Evolutionary conservation across 2,329 filamentous ascomycete genomes (phyloP).

Genomic region (Fusarium sp.): DNA sequence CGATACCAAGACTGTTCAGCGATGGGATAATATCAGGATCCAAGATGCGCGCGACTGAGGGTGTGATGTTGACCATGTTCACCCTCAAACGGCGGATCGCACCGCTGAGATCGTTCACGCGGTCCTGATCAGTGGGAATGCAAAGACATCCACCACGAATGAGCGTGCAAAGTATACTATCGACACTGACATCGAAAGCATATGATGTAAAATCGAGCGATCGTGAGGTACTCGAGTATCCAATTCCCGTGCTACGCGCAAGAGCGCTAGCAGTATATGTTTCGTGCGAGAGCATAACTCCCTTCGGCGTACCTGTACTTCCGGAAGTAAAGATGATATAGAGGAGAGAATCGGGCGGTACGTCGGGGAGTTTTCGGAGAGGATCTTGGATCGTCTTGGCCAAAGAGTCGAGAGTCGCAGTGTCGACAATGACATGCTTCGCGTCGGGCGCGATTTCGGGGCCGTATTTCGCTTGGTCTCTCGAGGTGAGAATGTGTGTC

Average conservation of each 20-base stretch:
- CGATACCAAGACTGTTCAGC: slow-evolving; percentile 59
- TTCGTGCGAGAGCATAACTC: slow-evolving; percentile 63
- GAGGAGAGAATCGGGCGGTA: slow-evolving; percentile 57
- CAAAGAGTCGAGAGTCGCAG: slow-evolving; percentile 12
- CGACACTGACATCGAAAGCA: slow-evolving; percentile 65
- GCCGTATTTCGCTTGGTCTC: slow-evolving; percentile 27
- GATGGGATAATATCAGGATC: slow-evolving; percentile 57
- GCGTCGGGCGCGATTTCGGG: slow-evolving; percentile 34
- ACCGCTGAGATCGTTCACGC: slow-evolving; percentile 61
- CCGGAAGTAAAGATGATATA: slow-evolving; percentile 74
- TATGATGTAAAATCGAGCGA: slow-evolving; percentile 62
- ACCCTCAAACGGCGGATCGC: slow-evolving; percentile 56
- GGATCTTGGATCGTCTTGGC: slow-evolving; percentile 25
- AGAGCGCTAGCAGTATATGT: slow-evolving; percentile 57
- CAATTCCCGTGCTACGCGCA: slow-evolving; percentile 47
- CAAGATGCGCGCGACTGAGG: slow-evolving; percentile 60
- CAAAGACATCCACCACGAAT: slow-evolving; percentile 62
- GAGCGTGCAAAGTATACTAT: slow-evolving; percentile 64
- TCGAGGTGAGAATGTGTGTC: slow-evolving; percentile 34
- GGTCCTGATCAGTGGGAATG: slow-evolving; percentile 64
- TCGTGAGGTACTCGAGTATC: slow-evolving; percentile 53
- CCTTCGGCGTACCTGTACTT: slow-evolving; percentile 72
- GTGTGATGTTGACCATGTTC: slow-evolving; percentile 62
- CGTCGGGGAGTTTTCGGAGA: slow-evolving; percentile 45
- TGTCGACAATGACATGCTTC: slow-evolving; percentile 32